Conservation (phyloP, 768 basidiomycete genomes). For the Hypholoma fasciculare region DNA sequence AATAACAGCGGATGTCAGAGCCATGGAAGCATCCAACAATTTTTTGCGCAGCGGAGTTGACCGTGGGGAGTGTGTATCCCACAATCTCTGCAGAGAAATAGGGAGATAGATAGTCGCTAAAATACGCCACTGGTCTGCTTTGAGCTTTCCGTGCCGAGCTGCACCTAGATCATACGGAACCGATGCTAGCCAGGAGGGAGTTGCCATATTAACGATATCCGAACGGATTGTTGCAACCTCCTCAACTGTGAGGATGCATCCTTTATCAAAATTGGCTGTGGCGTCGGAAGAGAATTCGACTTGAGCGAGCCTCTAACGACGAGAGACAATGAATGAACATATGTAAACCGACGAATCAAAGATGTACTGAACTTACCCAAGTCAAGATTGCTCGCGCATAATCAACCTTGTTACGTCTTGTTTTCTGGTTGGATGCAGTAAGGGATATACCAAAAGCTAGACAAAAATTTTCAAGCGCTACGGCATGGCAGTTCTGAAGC, state of each 20-base stretch:
- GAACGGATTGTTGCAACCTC: constrained; percentile 20
- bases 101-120: constrained; percentile 33
- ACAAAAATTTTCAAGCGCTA: no score
- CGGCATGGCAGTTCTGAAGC: no score
- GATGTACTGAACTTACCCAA: background rate
- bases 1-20: constrained; percentile 15
- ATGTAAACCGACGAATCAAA: no score
- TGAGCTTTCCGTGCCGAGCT: constrained; percentile 25
- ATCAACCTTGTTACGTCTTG: no score
- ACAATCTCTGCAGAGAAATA: constrained; percentile 31
- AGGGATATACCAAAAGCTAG: no score
- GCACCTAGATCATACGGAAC: constrained; percentile 21
- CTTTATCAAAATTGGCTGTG: background rate
- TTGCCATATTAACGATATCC: constrained; percentile 20
- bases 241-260: constrained; percentile 4
- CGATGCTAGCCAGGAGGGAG: constrained; percentile 25
- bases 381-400: no score
- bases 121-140: constrained; percentile 36
- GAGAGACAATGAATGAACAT: no score
- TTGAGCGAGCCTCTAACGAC: background rate
- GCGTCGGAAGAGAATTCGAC: background rate
- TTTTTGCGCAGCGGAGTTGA: background rate
- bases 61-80: constrained; percentile 24
- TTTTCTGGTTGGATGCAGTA: no score
- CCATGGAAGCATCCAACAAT: constrained; percentile 20